These are phyloP conservation scores for Alliaria petiolata DNA, from an alignment of 345 rosid genomes.

Conservation along the genomic window DNA sequence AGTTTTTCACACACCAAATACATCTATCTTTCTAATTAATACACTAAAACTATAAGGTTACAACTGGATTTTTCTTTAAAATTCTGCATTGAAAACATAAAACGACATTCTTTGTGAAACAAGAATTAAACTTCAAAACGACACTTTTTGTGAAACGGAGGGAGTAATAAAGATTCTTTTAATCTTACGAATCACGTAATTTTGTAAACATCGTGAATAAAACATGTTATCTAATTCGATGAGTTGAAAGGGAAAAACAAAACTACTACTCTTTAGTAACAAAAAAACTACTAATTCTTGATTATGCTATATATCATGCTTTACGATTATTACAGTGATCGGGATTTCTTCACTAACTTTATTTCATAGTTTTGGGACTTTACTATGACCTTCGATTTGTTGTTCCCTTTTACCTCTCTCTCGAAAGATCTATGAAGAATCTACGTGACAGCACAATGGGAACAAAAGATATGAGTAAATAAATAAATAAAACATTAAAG, in stretches of 20 bases:
- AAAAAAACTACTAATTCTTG: background rate
- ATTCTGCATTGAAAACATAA: too few species aligned
- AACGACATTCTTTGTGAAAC: too few species aligned
- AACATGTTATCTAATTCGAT: background rate
- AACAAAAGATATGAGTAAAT: slow-evolving; percentile 17
- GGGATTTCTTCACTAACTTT: background rate
- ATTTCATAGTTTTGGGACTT: slow-evolving; percentile 8
- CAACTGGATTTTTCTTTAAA: too few species aligned
- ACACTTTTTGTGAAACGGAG: too few species aligned
- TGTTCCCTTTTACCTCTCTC: background rate
- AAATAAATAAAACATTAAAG: background rate
- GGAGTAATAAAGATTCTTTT: background rate
- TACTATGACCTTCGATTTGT: slow-evolving; percentile 5
- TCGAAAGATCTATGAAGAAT: slow-evolving; percentile 15
- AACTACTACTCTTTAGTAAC: too few species aligned
- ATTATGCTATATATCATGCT: background rate
- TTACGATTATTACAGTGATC: background rate
- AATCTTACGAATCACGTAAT: background rate
- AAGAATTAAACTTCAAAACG: too few species aligned
- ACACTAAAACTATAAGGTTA: too few species aligned
- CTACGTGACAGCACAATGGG: slow-evolving; percentile 25
- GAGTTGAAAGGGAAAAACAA: background rate
- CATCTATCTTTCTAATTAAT: too few species aligned
- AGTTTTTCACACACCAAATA: too few species aligned
- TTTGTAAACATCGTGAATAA: background rate